phyloP scores from a whole-genome alignment of 2,329 filamentous ascomycete genomes.

The Colletotrichum kahawae region DNA sequence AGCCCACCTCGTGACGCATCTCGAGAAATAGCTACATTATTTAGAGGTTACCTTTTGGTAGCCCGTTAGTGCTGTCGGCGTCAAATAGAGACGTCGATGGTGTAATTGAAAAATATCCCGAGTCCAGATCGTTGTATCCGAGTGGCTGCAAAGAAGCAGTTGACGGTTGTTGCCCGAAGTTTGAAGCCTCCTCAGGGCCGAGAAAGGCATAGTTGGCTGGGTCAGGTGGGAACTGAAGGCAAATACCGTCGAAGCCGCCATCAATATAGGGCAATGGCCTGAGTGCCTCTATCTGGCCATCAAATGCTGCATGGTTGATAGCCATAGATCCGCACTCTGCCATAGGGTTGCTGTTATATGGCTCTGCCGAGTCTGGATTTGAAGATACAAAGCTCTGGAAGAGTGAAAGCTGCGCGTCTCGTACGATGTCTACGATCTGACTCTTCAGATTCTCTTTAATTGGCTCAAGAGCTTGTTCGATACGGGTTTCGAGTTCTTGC shows the following conservation, averaged over 20 bases:
- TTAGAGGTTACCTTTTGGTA: neutral
- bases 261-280: neutral
- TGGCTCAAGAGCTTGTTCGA: neutral
- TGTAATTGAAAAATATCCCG: neutral
- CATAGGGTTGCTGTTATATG: neutral
- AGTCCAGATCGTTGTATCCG: neutral
- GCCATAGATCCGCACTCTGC: neutral
- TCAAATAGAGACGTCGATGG: neutral
- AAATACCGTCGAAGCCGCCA: neutral
- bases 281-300: neutral
- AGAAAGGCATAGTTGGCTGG: neutral
- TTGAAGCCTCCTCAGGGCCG: neutral
- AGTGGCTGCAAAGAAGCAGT: neutral
- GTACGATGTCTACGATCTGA: neutral
- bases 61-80: neutral
- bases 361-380: neutral
- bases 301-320: rapidly evolving
- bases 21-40: neutral
- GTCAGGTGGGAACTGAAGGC: neutral
- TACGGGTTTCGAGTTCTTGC: neutral
- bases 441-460: neutral
- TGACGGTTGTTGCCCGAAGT: neutral
- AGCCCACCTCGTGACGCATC: neutral
- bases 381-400: neutral
- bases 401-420: neutral